Conservation (phyloP, 805 yeast genomes). For the Metschnikowia corniflorae region DNA sequence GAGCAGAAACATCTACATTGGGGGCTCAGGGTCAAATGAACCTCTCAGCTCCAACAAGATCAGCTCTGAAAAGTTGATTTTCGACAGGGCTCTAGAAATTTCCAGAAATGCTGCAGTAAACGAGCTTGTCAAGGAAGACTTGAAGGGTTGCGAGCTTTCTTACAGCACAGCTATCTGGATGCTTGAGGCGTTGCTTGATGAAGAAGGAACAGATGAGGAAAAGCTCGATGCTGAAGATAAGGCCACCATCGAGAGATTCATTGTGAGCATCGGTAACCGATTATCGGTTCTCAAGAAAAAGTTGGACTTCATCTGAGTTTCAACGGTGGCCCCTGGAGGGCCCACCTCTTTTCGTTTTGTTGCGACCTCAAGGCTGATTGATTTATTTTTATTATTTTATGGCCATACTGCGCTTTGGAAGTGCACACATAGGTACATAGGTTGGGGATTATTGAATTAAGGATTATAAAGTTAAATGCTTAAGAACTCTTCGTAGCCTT, state of each 20-base stretch:
- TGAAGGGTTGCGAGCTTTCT: slow-evolving; percentile 76
- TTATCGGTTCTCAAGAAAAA: slow-evolving; percentile 67
- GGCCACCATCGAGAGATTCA: slow-evolving; percentile 73
- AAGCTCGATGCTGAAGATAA: slow-evolving; percentile 69
- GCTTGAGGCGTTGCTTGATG: slow-evolving; percentile 80
- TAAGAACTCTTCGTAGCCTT: no score
- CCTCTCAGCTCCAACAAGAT: slow-evolving; percentile 22
- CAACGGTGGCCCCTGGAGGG: no score
- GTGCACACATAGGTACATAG: slow-evolving; percentile 6
- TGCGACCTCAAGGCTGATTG: slow-evolving; percentile 5
- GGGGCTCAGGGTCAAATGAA: slow-evolving; percentile 9
- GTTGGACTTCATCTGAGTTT: slow-evolving; percentile 27
- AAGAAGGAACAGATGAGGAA: slow-evolving; percentile 27
- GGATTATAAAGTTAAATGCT: slow-evolving; percentile 2
- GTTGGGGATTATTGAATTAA: slow-evolving; percentile 9
- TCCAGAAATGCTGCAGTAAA: slow-evolving; percentile 87
- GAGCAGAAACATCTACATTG: slow-evolving; percentile 11
- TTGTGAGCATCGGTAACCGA: slow-evolving; percentile 77
- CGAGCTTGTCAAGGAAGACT: slow-evolving; percentile 72
- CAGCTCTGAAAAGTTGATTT: slow-evolving; percentile 79
- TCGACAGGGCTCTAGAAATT: slow-evolving; percentile 91
- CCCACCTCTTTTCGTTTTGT: slow-evolving; percentile 7
- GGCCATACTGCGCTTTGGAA: slow-evolving; percentile 1
- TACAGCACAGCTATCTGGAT: slow-evolving; percentile 94
- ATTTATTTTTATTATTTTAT: slow-evolving; percentile 8